Conservation (phyloP, 2,329 filamentous ascomycete genomes). For the Hysterium pulicare region DNA sequence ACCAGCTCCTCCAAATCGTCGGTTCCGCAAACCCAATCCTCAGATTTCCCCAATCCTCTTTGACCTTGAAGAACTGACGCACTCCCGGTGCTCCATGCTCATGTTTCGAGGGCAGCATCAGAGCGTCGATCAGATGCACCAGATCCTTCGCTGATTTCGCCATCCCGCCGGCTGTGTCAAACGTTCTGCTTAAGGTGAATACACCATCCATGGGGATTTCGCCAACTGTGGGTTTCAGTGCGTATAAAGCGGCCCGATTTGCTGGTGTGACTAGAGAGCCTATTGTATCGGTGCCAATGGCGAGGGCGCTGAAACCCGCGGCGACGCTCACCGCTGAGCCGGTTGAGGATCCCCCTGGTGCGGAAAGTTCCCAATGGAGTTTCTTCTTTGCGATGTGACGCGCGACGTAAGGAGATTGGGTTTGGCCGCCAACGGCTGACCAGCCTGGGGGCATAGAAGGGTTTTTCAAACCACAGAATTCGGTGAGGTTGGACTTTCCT, state of each 20-base stretch:
- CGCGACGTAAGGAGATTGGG: conserved; percentile 37
- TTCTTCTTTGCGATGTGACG: conserved; percentile 36
- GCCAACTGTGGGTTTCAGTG: conserved; percentile 37
- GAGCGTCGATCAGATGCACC: conserved; percentile 29
- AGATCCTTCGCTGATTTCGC: conserved; percentile 36
- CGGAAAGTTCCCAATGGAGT: conserved; percentile 36
- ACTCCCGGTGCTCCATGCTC: conserved; percentile 20
- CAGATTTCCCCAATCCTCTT: conserved; percentile 28
- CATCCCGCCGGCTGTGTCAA: conserved; percentile 33
- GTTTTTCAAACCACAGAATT: conserved; percentile 36
- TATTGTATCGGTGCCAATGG: conserved; percentile 39
- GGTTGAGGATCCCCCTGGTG: conserved; percentile 34
- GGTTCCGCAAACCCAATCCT: conserved; percentile 36
- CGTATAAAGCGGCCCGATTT: conserved; percentile 38
- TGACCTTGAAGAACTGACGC: conserved; percentile 28
- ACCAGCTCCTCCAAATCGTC: conserved; percentile 32
- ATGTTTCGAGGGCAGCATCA: conserved; percentile 29
- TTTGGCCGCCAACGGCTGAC: conserved; percentile 40
- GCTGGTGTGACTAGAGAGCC: conserved; percentile 41
- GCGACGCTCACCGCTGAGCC: conserved; percentile 40
- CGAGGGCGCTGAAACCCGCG: conserved; percentile 40
- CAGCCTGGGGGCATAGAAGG: conserved; percentile 38
- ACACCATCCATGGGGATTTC: conserved; percentile 36
- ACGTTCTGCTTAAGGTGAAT: conserved; percentile 32
- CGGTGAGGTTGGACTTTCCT: conserved; percentile 42